Conservation (phyloP, 805 yeast genomes). For the Helenozyma baotianmanensis region DNA sequence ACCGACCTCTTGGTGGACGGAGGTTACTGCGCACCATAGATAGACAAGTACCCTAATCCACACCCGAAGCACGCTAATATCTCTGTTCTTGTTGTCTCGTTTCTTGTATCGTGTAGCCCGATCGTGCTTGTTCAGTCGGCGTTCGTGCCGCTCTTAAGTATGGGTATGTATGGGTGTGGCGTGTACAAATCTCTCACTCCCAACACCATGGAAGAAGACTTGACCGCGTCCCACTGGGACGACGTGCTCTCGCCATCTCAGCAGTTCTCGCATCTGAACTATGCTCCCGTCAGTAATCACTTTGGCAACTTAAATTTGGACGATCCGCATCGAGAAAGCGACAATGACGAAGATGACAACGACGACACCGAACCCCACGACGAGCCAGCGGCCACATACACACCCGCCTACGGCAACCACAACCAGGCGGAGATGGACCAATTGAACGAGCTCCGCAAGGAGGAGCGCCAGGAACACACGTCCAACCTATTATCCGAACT, state of each 20-base stretch:
- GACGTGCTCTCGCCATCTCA: conserved; percentile 42
- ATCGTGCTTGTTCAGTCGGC: no score
- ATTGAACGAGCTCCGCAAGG: conserved; percentile 29
- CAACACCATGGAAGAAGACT: conserved; percentile 41
- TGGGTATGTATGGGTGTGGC: no score
- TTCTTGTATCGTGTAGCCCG: no score
- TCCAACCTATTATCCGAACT: conserved; percentile 12
- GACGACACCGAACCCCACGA: conserved; percentile 3
- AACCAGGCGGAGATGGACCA: conserved; percentile 18
- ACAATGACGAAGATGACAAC: conserved; percentile 9
- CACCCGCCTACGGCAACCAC: background rate
- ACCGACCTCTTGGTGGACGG: conserved; percentile 44
- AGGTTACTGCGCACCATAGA: conserved; percentile 34
- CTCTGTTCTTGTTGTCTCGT: no score
- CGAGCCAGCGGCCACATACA: background rate
- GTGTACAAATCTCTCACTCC: background rate
- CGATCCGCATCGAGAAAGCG: conserved; percentile 11
- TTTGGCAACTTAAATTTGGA: conserved; percentile 12
- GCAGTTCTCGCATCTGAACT: conserved; percentile 2
- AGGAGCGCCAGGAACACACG: conserved; percentile 27
- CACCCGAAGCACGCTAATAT: no score
- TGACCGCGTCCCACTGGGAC: conserved; percentile 59
- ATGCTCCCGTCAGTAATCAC: conserved; percentile 4
- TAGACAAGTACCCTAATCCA: no score
- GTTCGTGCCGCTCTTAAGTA: no score